Conservation (phyloP, 192 early-diverging fungal species). For the Phycomyces nitens region DNA sequence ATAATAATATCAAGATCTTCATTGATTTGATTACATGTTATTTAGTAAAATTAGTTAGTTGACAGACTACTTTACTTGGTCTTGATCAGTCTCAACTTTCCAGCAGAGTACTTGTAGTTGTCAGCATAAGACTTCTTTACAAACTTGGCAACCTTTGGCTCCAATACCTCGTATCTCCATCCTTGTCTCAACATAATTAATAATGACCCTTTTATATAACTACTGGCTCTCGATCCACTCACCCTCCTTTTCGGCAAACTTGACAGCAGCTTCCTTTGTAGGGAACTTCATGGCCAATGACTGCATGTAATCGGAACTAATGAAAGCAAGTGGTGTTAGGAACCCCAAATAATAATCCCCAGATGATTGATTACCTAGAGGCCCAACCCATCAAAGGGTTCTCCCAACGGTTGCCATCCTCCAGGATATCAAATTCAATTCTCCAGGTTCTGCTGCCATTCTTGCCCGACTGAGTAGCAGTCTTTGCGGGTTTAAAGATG, state of each 20-base stretch:
- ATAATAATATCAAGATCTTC: no score
- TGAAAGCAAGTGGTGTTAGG: background rate
- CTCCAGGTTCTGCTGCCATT: slow-evolving; percentile 79
- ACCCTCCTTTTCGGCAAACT: slow-evolving; percentile 94
- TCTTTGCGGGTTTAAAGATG: slow-evolving; percentile 80
- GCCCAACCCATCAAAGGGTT: slow-evolving; percentile 96
- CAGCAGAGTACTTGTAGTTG: slow-evolving; percentile 86
- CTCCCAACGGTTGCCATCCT: slow-evolving; percentile 79
- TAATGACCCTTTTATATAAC: background rate
- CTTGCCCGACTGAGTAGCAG: slow-evolving; percentile 82
- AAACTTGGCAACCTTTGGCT: slow-evolving; percentile 79
- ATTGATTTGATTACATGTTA: no score
- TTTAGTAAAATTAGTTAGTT: background rate
- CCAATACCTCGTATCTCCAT: slow-evolving; percentile 88
- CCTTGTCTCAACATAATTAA: slow-evolving; percentile 33
- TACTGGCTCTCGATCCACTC: background rate
- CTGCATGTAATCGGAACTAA: slow-evolving; percentile 79
- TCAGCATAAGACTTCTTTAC: slow-evolving; percentile 84
- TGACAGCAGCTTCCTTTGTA: slow-evolving; percentile 83
- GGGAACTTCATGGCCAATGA: slow-evolving; percentile 79
- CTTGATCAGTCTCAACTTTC: slow-evolving; percentile 75
- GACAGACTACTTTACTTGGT: slow-evolving; percentile 66
- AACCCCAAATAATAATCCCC: background rate
- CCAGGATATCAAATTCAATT: slow-evolving; percentile 84
- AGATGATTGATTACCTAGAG: slow-evolving; percentile 49